Conservation (phyloP, 1,284 basidiomycete genomes). For the Ceratobasidium sp. region DNA sequence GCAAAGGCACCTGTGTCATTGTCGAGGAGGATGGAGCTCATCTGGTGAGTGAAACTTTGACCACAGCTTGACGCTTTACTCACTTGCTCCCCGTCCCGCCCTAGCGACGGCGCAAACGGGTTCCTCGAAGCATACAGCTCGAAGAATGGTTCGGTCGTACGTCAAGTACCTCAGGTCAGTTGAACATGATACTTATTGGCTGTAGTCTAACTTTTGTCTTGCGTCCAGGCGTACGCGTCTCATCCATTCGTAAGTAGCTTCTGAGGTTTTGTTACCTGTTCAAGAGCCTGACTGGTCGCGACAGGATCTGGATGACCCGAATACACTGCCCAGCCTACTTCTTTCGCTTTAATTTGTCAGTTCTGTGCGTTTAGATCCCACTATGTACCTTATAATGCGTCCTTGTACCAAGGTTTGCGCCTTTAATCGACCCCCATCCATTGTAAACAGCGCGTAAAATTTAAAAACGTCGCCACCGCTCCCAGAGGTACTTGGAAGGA, state of each 20-base stretch:
- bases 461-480: too few species aligned
- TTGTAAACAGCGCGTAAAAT: too few species aligned
- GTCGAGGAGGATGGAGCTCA: neutral
- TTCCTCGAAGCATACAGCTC: neutral
- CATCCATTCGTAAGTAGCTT: neutral
- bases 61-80: neutral
- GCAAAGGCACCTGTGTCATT: neutral
- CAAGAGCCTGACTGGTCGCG: too few species aligned
- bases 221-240: neutral
- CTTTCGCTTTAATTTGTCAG: too few species aligned
- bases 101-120: neutral
- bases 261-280: neutral
- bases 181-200: neutral
- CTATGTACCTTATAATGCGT: too few species aligned
- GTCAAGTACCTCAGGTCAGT: slow-evolving; percentile 8
- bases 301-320: neutral
- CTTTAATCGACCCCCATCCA: too few species aligned
- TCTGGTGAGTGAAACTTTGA: neutral
- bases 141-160: neutral
- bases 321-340: neutral
- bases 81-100: neutral
- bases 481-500: too few species aligned
- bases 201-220: neutral
- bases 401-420: too few species aligned
- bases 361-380: too few species aligned